These are phyloP conservation scores for Candida germanica DNA, from an alignment of 805 yeast species.

Conservation along the genomic window DNA sequence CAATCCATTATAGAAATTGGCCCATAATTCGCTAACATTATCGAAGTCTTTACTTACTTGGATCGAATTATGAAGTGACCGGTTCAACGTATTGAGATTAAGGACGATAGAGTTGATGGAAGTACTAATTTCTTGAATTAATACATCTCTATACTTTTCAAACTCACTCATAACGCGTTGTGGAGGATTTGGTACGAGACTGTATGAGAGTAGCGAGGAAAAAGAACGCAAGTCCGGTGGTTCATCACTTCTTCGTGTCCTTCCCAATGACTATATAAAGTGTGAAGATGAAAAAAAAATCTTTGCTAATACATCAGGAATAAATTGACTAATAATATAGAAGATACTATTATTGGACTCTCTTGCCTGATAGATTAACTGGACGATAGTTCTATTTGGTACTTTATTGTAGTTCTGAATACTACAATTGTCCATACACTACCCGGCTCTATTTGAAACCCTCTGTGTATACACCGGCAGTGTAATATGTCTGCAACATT, in stretches of 20 bases:
- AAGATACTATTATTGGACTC: slow-evolving; percentile 26
- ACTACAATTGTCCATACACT: slow-evolving; percentile 22
- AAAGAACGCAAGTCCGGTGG: too few species aligned
- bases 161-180: slow-evolving; percentile 38
- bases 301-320: slow-evolving; percentile 7
- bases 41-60: slow-evolving; percentile 78
- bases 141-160: slow-evolving; percentile 56
- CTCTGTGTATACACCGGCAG: too few species aligned
- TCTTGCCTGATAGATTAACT: slow-evolving; percentile 25
- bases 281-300: too few species aligned
- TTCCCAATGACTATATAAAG: too few species aligned
- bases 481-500: too few species aligned
- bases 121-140: slow-evolving; percentile 54
- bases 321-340: slow-evolving; percentile 12
- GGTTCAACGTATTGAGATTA: slow-evolving; percentile 61
- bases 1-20: slow-evolving; percentile 57
- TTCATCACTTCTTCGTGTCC: too few species aligned
- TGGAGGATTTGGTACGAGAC: too few species aligned
- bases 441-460: too few species aligned
- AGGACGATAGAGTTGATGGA: slow-evolving; percentile 64
- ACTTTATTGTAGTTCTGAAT: slow-evolving; percentile 8
- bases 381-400: slow-evolving; percentile 16
- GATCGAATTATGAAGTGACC: slow-evolving; percentile 62
- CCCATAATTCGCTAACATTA: slow-evolving; percentile 68
- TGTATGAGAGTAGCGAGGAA: too few species aligned